Evolutionary conservation across 164 flowering plant genomes (phyloP).

Genomic region (Platanus orientalis): DNA sequence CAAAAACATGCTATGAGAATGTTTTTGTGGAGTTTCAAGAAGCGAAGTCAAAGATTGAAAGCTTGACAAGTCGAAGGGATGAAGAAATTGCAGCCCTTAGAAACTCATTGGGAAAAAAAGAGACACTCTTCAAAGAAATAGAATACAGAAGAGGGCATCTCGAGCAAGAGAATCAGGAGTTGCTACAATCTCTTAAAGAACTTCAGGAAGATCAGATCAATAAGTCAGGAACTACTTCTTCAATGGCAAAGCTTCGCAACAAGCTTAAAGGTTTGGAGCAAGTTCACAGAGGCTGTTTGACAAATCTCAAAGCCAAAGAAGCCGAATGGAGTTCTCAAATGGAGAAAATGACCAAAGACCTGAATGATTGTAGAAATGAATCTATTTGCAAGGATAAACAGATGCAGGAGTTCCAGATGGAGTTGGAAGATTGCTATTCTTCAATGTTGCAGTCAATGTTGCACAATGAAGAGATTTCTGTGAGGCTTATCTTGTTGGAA

Average conservation of each 20-base stretch:
- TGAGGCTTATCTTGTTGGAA: slow-evolving; percentile 15
- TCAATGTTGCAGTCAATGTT: slow-evolving; percentile 11
- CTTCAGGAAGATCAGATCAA: slow-evolving; percentile 55
- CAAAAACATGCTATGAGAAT: slow-evolving; percentile 33
- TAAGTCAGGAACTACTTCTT: slow-evolving; percentile 33
- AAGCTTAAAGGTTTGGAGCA: slow-evolving; percentile 48
- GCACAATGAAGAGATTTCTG: slow-evolving; percentile 18
- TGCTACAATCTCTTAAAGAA: slow-evolving; percentile 44
- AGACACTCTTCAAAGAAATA: slow-evolving; percentile 42
- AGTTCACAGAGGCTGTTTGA: slow-evolving; percentile 44
- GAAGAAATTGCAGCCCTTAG: slow-evolving; percentile 48
- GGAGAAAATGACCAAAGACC: slow-evolving; percentile 31
- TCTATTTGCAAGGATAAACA: slow-evolving; percentile 22
- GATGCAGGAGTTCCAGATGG: slow-evolving; percentile 31
- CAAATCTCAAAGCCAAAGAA: slow-evolving; percentile 43
- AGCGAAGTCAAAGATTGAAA: slow-evolving; percentile 34
- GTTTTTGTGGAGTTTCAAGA: slow-evolving; percentile 38
- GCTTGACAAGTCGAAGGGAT: slow-evolving; percentile 35
- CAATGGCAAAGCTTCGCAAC: slow-evolving; percentile 37
- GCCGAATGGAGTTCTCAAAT: slow-evolving; percentile 37
- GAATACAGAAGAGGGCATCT: slow-evolving; percentile 34
- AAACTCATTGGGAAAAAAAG: slow-evolving; percentile 36
- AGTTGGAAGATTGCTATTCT: slow-evolving; percentile 19
- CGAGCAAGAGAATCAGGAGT: slow-evolving; percentile 53
- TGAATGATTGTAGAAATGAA: slow-evolving; percentile 21